Evolutionary conservation across 2,329 filamentous ascomycete genomes (phyloP), one percentile per base, ranked within the genome.

Genomic region (Lecanosticta acicola): DNA sequence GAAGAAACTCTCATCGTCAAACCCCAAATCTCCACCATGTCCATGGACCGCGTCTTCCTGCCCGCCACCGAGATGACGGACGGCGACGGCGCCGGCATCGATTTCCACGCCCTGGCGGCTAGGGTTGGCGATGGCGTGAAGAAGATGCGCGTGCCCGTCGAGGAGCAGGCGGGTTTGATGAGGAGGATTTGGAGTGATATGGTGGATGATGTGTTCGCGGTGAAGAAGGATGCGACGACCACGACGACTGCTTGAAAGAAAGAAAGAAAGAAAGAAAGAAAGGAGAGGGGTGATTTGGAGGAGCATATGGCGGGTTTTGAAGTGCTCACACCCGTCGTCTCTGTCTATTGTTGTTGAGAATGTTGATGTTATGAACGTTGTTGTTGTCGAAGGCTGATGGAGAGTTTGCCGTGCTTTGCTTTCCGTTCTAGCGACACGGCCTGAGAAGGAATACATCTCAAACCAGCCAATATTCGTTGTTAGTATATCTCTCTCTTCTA

Each of bases 11-110:
- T 66, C 54, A 68, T 75, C 51, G 77, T 80, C 72, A 75, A 75
- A 56, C 74, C 79, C 29, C 68, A 76, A 61, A 80, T 83, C 62
- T 71, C 72, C 59, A 74, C 74, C 33, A 73, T 76, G 41, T 68
- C 73, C 41, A 73, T 67, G 32, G 69, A 73, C 47, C 64, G 66
- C 46, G 69, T 71, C 17, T 70, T 75, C 47, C 74, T 75, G 50
- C 72, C 78, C 40, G 73, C 82, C 70, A 72, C 71, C 43, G 79
- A 83, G 51, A 71, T 79, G 14, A 70, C 74, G 16, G 79, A 83
- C 58, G 78, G 76, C 50, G 70, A 74, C 60, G 66, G 73, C 10
- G 64, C 77, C 36, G 73, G 78, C 29, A 73, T 81, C 41, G 74
- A 79, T 56, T 76, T 76, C 32, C 75, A 77, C 59, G 72, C 73